These are phyloP conservation scores for Suillus subalutaceus DNA, from an alignment of 768 basidiomycete genomes.

Conservation along the genomic window DNA sequence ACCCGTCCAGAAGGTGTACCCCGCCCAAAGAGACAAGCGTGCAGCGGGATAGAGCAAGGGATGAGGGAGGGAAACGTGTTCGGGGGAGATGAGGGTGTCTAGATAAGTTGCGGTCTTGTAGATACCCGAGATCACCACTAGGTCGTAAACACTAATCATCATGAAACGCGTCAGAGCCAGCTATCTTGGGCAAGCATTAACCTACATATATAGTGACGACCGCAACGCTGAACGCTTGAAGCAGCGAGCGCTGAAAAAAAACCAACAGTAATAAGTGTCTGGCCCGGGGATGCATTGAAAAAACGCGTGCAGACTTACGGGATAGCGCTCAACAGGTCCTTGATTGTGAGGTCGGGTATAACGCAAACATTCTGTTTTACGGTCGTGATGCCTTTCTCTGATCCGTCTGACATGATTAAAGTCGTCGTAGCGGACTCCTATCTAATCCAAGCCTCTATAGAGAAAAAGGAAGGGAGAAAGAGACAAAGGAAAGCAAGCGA, in stretches of 20 bases:
- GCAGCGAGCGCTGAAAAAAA: conserved; percentile 68
- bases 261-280: conserved; percentile 7
- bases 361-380: conserved; percentile 61
- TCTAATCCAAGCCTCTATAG: conserved; percentile 14
- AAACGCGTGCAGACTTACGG: conserved; percentile 55
- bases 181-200: conserved; percentile 5
- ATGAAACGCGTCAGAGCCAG: conserved; percentile 17
- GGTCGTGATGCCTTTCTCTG: conserved; percentile 26
- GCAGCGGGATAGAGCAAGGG: conserved; percentile 64
- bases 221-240: conserved; percentile 85
- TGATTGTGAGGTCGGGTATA: conserved; percentile 86
- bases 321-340: conserved; percentile 82
- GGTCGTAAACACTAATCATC: conserved; percentile 67
- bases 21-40: conserved; percentile 70
- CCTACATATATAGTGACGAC: conserved; percentile 80
- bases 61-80: conserved; percentile 54
- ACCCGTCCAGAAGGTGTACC: conserved; percentile 82
- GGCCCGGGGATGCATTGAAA: conserved; percentile 2
- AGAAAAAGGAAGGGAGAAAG: conserved; percentile 6
- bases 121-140: conserved; percentile 63
- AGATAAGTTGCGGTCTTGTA: conserved; percentile 70
- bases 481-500: conserved; percentile 9
- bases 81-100: conserved; percentile 63
- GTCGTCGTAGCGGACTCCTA: conserved; percentile 15
- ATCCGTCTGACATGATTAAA: conserved; percentile 23